Conservation (phyloP, 2,329 filamentous ascomycete species). For the Calonectria ilicicola region DNA sequence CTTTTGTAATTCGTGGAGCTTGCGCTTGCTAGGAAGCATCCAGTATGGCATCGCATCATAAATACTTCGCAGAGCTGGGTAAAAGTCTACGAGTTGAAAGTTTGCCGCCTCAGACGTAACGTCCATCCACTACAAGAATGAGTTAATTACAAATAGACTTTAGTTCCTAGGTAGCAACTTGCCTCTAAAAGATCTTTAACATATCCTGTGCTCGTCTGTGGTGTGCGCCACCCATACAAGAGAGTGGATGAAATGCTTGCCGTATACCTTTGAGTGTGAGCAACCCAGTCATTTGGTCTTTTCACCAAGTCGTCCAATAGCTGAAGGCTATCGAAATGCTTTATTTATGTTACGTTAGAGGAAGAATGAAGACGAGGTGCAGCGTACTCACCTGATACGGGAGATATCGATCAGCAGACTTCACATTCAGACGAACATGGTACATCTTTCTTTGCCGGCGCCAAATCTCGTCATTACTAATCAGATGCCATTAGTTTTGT, state of each 20-base stretch:
- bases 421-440: slow-evolving; percentile 7
- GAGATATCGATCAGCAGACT: slow-evolving; percentile 4
- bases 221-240: slow-evolving; percentile 2
- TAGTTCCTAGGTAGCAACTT: too few relatives aligned
- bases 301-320: not conserved
- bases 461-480: slow-evolving; percentile 11
- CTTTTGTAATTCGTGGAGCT: not conserved
- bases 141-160: too few relatives aligned
- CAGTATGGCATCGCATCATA: not conserved
- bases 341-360: not conserved
- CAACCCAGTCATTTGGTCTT: not conserved
- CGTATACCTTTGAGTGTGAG: not conserved
- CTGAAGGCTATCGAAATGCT: slow-evolving; percentile 11
- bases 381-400: not conserved
- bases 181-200: slow-evolving; percentile 1
- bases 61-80: not conserved
- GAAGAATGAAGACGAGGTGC: too few relatives aligned
- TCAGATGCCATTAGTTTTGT: too few relatives aligned
- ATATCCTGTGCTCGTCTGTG: slow-evolving; percentile 4
- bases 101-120: slow-evolving; percentile 3
- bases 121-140: not conserved
- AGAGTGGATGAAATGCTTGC: slow-evolving; percentile 4
- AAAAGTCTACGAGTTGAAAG: slow-evolving; percentile 8
- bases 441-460: slow-evolving; percentile 9
- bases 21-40: slow-evolving; percentile 1